Evolutionary conservation across 1,284 basidiomycete genomes (phyloP), one percentile per base, ranked within the genome.

Genomic region (Microbotryomycetes sp.): DNA sequence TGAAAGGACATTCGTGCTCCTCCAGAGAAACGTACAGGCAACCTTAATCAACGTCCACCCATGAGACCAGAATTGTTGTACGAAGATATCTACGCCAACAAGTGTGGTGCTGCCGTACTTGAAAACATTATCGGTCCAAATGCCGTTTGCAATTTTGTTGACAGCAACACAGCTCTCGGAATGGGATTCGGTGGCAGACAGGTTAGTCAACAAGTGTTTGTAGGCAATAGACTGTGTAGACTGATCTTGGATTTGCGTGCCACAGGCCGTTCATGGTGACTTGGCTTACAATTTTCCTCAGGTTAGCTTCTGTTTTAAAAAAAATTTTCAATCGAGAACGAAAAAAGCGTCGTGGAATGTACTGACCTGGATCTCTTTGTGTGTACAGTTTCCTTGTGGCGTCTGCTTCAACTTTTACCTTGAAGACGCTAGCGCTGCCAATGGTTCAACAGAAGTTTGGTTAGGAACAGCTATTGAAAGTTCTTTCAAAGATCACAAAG

Each of bases 381-480:
- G n/a, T n/a, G n/a, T n/a, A 42, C 36, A 42, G 19, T 42, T 42
- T 19, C 36, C 36, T 9, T 42, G 36, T 19, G 36, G 36, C 36
- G 36, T 42, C 36, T 42, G 36, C 36, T 42, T 42, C 36, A 42
- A 42, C 36, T 12, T 42, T 42, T 42, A 42, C 36, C 9, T 19
- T 42, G 36, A 42, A 42, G 36, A 42, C 36, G 36, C 36, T 12
- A 42, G 36, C 19, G 36, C 62, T 29, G 58, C 56, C 54, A 60
- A 63, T 49, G 62, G 62, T n/a, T 36, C 29, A 16, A 63, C 56
- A 30, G 62, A 64, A 42, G 57, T 64, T 50, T 64, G 62, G 62
- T 52, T 64, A 6, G 62, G 62, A 12, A 42, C 36, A 19, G 36
- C 36, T 42, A 42, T 42, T 19, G 36, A 42, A 19, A 42, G 36